Percentiles rank a stretch among this genome's conserved stretches.
These are phyloP conservation scores for Aspergillus hortae DNA, from an alignment of 2,329 filamentous ascomycete genomes.

Conservation along the genomic window DNA sequence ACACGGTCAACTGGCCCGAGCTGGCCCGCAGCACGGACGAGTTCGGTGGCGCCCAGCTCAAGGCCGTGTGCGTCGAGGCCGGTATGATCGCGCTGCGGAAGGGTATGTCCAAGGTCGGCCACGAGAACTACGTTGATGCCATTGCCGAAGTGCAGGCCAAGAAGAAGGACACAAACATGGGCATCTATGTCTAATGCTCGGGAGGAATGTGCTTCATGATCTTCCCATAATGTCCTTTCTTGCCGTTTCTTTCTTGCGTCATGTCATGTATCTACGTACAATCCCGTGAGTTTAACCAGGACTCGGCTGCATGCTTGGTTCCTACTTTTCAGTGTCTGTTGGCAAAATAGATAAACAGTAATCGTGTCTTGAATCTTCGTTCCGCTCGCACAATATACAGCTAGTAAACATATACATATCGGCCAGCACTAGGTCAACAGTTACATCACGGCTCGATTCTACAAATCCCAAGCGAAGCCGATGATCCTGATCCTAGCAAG, in stretches of 20 bases:
- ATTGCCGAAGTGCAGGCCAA: constrained; percentile 85
- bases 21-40: constrained; percentile 95
- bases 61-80: constrained; percentile 97
- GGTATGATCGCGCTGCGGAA: constrained; percentile 97
- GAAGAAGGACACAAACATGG: constrained; percentile 74
- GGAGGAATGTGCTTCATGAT: background rate
- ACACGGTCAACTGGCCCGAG: constrained; percentile 92
- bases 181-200: constrained; percentile 39
- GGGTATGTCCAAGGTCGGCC: constrained; percentile 93
- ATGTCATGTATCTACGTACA: constrained; percentile 10
- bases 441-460: no score
- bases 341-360: constrained; percentile 2
- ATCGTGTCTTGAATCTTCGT: background rate
- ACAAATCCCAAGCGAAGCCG: no score
- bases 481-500: no score
- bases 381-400: background rate
- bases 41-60: constrained; percentile 95
- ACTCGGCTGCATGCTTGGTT: background rate
- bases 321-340: background rate
- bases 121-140: constrained; percentile 98
- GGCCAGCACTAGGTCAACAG: no score
- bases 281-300: constrained; percentile 1
- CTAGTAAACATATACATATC: no score
- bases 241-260: background rate
- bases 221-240: background rate